Base-by-base conservation (phyloP, 768 basidiomycete genomes). In the Collybia sordida region DNA sequence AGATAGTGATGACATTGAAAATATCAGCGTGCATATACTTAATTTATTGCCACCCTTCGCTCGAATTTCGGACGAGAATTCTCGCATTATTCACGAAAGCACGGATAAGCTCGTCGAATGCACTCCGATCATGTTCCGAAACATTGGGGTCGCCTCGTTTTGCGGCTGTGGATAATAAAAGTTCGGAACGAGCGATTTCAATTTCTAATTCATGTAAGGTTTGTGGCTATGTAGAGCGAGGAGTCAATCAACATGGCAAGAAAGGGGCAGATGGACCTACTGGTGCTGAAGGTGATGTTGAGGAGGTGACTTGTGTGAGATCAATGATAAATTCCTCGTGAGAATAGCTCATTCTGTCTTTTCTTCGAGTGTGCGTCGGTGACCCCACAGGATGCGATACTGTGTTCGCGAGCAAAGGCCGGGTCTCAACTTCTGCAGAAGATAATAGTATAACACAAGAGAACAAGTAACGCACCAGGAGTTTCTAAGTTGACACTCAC, bases 311-410 rank as follows among this genome's bases (percentile, higher is more conserved):
- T 68, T 95, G 93, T 1, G 97, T 98, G 42, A 99, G 78, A 71
- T 99, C 97, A 55, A 99, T 86, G 55, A 75, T 79, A 64, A 93
- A 95, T 55, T 96, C 86, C 66, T 98, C 94, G 67, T 99, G 97
- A 3, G 85, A 72, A 66, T 99, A 99, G 60, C 90, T 89, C 65
- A 98, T 77, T 39, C 97, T 79, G 69, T 99, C 92, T 71, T 97
- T 99, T 71, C 79, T 75, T 50, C 90, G 79, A 25, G 81, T 78
- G 55, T 80, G 71, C 7, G 78, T 75, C 1, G 86, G 66, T 6
- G 79, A 64, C 11, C 89, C 90, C 38, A 84, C 58, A 0, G 89
- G 90, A 57, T 83, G 86, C 2, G 75, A 57, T n/a, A 82, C 90
- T 91, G 34, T 25, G 9, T 3, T 23, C 25, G 23, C 31, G 12